Evolutionary conservation across 176 grass and related monocot genomes (phyloP).

Genomic region (Aegilops speltoides): DNA sequence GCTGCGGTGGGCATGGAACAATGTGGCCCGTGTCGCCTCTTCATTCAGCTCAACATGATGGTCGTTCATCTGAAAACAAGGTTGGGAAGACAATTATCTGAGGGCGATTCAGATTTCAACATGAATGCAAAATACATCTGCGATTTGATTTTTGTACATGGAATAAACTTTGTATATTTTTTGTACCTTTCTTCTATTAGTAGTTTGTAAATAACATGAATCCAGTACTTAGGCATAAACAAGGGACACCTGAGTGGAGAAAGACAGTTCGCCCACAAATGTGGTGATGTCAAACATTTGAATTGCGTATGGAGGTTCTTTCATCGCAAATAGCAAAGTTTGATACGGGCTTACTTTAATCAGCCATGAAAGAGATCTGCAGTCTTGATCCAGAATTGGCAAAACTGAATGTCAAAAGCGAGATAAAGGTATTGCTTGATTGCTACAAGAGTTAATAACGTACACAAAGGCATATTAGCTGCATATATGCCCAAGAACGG

Average conservation of each 20-base stretch:
- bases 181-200: background rate
- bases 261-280: conserved; percentile 52
- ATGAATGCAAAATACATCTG: background rate
- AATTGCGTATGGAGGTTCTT: conserved; percentile 65
- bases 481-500: too few relatives aligned
- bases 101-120: background rate
- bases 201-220: background rate
- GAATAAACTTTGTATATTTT: background rate
- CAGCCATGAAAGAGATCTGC: conserved; percentile 58
- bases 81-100: too few relatives aligned
- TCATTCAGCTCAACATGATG: too few relatives aligned
- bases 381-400: conserved; percentile 40
- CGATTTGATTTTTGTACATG: background rate
- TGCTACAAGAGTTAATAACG: too few relatives aligned
- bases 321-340: conserved; percentile 62
- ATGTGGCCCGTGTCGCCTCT: too few relatives aligned
- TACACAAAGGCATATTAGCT: too few relatives aligned
- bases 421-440: background rate
- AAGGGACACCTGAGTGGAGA: conserved; percentile 62
- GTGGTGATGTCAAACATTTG: conserved; percentile 76
- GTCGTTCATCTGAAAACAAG: too few relatives aligned
- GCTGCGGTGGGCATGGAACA: too few relatives aligned
- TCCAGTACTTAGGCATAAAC: conserved; percentile 50
- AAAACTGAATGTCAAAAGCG: conserved; percentile 25
- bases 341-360: conserved; percentile 65